These are phyloP conservation scores for Avena atlantica DNA, from an alignment of 176 grass and related monocot species.

Conservation along the genomic window DNA sequence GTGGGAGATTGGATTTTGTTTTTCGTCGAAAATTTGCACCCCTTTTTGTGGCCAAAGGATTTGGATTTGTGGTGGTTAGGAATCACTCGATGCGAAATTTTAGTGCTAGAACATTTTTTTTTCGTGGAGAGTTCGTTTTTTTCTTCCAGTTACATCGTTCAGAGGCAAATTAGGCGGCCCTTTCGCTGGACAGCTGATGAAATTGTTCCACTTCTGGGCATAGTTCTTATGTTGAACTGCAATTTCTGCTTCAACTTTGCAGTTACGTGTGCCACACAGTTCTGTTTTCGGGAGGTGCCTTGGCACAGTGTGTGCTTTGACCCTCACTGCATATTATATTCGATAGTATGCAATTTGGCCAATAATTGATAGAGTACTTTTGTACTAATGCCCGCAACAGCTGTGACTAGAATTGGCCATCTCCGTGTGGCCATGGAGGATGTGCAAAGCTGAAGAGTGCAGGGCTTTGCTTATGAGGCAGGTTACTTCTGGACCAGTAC, in stretches of 20 bases:
- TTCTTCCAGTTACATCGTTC: not conserved
- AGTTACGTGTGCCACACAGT: not conserved
- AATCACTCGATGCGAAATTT: not conserved
- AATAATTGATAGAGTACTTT: constrained; percentile 9
- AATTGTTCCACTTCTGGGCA: not conserved
- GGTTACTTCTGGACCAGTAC: constrained; percentile 40
- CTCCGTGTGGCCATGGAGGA: not conserved
- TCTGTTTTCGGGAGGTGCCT: not conserved
- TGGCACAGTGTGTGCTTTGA: not conserved
- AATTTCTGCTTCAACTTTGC: not conserved
- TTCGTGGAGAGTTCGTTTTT: not conserved
- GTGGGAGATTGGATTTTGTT: not conserved
- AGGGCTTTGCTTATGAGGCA: constrained; percentile 41
- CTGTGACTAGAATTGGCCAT: not conserved
- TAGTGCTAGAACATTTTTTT: not conserved
- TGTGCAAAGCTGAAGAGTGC: not conserved
- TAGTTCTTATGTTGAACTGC: not conserved
- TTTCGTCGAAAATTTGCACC: not conserved
- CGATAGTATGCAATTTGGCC: not conserved
- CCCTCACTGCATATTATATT: constrained; percentile 22
- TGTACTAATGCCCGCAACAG: constrained; percentile 7
- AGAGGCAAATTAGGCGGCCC: not conserved
- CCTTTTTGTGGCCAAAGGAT: not conserved
- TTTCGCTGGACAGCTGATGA: not conserved
- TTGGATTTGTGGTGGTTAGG: not conserved